phyloP scores from a whole-genome alignment of 345 rosid species.

The Durio zibethinus region DNA sequence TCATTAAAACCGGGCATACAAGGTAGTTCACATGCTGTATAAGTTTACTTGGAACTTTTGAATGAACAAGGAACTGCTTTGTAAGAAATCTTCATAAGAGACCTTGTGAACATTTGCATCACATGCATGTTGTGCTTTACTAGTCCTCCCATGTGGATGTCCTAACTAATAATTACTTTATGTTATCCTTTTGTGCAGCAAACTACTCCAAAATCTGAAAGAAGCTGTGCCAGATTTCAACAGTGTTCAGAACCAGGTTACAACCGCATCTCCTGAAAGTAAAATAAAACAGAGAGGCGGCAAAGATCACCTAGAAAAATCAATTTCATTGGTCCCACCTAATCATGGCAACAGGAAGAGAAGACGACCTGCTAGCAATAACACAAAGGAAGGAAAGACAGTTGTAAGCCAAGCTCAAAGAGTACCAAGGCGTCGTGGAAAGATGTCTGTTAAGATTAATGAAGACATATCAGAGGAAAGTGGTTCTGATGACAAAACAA shows the following conservation, averaged over 20 bases:
- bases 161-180: not conserved
- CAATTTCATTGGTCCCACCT: constrained; percentile 24
- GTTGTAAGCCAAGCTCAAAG: constrained; percentile 31
- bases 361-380: constrained; percentile 47
- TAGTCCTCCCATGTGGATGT: not conserved
- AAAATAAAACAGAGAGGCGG: constrained; percentile 14
- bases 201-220: constrained; percentile 31
- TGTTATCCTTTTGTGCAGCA: constrained; percentile 31
- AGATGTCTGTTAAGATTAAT: constrained; percentile 51
- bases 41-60: not conserved
- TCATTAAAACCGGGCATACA: not conserved
- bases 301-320: constrained; percentile 3
- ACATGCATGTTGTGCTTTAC: not conserved
- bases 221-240: constrained; percentile 19
- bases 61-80: not conserved
- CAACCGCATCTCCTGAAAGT: constrained; percentile 8
- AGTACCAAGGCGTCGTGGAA: constrained; percentile 42
- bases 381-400: constrained; percentile 40
- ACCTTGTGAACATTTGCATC: not conserved
- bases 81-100: not conserved
- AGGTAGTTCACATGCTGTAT: not conserved
- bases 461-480: constrained; percentile 52
- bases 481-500: constrained; percentile 27
- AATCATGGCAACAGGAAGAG: constrained; percentile 43
- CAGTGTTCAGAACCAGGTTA: constrained; percentile 15